phyloP scores from a whole-genome alignment of 208 protist genomes.

The Acanthamoeba castellanii region DNA sequence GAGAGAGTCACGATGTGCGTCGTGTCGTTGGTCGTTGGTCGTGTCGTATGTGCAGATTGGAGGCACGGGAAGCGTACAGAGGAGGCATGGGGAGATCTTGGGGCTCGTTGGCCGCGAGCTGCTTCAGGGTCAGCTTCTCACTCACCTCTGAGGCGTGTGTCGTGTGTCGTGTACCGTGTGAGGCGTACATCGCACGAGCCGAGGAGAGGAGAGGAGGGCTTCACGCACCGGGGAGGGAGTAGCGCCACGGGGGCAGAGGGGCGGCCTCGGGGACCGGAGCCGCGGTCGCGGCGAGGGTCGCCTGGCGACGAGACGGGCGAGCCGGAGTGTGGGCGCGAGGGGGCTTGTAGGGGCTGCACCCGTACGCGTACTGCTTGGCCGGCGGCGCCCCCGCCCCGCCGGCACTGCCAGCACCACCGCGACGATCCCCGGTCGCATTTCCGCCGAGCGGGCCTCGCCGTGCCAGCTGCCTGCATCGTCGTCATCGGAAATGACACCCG shows the following conservation, averaged over 20 bases:
- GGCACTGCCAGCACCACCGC: not conserved
- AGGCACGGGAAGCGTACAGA: not conserved
- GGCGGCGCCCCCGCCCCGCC: not conserved
- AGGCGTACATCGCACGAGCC: not conserved
- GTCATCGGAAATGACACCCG: not conserved
- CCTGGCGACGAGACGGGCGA: not conserved
- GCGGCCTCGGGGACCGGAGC: not conserved
- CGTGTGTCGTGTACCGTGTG: no score
- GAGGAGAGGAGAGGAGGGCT: not conserved
- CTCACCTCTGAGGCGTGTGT: not conserved
- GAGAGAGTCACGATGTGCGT: not conserved
- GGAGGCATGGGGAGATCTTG: not conserved
- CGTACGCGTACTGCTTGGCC: constrained; percentile 53
- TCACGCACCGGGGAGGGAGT: not conserved
- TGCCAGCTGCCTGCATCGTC: no score
- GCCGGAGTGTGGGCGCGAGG: not conserved
- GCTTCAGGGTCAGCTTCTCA: not conserved
- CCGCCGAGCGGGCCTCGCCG: not conserved
- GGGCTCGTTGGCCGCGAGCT: constrained; percentile 28
- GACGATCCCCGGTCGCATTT: not conserved
- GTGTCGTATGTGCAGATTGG: no score
- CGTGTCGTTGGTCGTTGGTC: no score
- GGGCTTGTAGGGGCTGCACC: constrained; percentile 59
- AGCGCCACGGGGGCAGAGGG: constrained; percentile 9
- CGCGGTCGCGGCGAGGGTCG: not conserved